Conservation (phyloP, 768 basidiomycete species). For the Termitomyces sp. region DNA sequence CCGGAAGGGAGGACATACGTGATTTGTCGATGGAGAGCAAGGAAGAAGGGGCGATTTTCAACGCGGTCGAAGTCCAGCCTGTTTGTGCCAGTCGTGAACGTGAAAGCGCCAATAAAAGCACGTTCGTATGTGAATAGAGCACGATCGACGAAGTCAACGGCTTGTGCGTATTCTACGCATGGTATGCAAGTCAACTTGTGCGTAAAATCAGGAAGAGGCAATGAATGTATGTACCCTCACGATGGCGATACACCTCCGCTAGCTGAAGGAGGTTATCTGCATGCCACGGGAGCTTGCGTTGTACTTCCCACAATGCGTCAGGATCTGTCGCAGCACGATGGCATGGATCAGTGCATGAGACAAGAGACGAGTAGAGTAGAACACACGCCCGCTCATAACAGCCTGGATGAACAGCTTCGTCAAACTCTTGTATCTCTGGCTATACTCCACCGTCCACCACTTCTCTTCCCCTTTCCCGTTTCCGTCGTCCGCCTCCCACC, state of each 20-base stretch:
- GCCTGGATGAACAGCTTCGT: conserved; percentile 77
- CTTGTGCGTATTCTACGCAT: conserved; percentile 66
- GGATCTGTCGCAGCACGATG: conserved; percentile 45
- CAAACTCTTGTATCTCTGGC: conserved; percentile 75
- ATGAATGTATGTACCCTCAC: conserved; percentile 60
- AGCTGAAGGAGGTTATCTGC: conserved; percentile 87
- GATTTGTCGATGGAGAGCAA: conserved; percentile 80
- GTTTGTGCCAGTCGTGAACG: conserved; percentile 72
- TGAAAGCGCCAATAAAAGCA: conserved; percentile 83
- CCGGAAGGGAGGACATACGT: conserved; percentile 41
- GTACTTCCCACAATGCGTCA: conserved; percentile 67
- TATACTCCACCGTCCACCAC: conserved; percentile 90
- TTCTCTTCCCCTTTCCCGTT: conserved; percentile 46
- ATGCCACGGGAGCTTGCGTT: conserved; percentile 85
- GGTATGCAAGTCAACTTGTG: not conserved
- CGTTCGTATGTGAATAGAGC: conserved; percentile 92
- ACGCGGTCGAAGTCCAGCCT: conserved; percentile 87
- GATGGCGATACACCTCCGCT: conserved; percentile 78
- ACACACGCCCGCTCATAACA: conserved; percentile 76
- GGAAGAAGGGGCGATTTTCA: conserved; percentile 90
- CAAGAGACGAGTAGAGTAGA: not conserved
- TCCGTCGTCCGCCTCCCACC: conserved; percentile 20
- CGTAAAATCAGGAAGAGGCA: too few species aligned
- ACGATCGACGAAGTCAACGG: conserved; percentile 87
- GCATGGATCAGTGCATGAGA: not conserved